A percentile compares a stretch with the other conserved stretches of the same genome.
Conservation (phyloP, 2,329 filamentous ascomycete species). For the Sclerotinia nivalis region DNA sequence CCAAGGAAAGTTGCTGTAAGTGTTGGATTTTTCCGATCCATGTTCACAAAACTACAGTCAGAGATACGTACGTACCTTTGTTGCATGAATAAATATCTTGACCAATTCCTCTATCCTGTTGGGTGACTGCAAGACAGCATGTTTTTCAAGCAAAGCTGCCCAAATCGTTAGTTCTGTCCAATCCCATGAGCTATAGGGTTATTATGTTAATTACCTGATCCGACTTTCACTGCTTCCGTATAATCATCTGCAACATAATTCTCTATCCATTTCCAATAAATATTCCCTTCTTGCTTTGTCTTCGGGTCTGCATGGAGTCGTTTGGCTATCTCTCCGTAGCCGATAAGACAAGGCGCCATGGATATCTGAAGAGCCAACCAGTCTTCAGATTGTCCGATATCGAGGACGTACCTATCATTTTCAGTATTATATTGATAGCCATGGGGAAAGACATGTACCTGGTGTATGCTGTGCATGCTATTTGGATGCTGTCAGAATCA, state of each 20-base stretch:
- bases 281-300: conserved; percentile 65
- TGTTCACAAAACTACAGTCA: neutral
- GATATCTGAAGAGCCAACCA: conserved; percentile 85
- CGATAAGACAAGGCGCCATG: conserved; percentile 84
- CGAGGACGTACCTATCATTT: conserved; percentile 71
- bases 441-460: conserved; percentile 37
- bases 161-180: neutral
- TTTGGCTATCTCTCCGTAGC: conserved; percentile 78
- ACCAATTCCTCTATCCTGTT: conserved; percentile 78
- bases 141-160: conserved; percentile 71
- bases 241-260: conserved; percentile 87
- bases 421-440: conserved; percentile 11
- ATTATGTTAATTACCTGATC: conserved; percentile 57
- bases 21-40: neutral
- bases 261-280: conserved; percentile 88
- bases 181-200: neutral
- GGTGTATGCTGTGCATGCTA: conserved; percentile 78
- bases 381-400: conserved; percentile 84
- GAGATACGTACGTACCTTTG: conserved; percentile 59
- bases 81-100: conserved; percentile 83
- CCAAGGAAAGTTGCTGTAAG: neutral
- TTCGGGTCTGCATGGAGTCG: conserved; percentile 64
- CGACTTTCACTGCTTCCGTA: conserved; percentile 66
- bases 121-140: conserved; percentile 72
- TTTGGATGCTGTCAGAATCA: conserved; percentile 23